phyloP scores from a whole-genome alignment of 176 grass and related monocot species.

The Oryza punctata region DNA sequence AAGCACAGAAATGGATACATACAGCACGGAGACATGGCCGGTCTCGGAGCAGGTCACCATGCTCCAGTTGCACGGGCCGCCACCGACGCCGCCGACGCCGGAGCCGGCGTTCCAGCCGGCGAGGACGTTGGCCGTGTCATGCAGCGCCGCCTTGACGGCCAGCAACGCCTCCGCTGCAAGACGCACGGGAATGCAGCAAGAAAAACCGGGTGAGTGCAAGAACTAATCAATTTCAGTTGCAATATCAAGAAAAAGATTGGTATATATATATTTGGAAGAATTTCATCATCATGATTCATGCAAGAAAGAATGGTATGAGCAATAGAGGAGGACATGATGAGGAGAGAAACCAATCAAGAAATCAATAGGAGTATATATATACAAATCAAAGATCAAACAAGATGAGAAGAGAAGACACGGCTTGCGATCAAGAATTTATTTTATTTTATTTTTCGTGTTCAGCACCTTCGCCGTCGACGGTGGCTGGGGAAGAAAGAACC shows the following conservation, averaged over 20 bases:
- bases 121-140: conserved; percentile 58
- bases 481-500: not conserved
- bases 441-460: no score
- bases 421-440: no score
- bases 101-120: conserved; percentile 63
- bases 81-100: conserved; percentile 38
- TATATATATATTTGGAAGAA: not conserved
- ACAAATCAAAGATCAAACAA: not conserved
- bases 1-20: no score
- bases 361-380: not conserved
- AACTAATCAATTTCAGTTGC: not conserved
- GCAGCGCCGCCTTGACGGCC: conserved; percentile 58
- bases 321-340: no score
- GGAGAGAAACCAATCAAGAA: no score
- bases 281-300: not conserved
- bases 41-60: conserved; percentile 58
- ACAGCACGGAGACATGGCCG: conserved; percentile 60
- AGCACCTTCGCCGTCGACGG: not conserved
- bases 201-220: not conserved
- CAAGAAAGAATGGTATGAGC: no score
- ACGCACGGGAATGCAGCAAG: not conserved
- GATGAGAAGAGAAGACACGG: not conserved
- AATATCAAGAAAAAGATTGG: not conserved
- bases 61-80: conserved; percentile 73
- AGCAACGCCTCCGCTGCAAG: conserved; percentile 63